These are phyloP conservation scores for Suzukiozyma palmioleophila DNA, from an alignment of 1,139 yeast genomes.

Conservation along the genomic window DNA sequence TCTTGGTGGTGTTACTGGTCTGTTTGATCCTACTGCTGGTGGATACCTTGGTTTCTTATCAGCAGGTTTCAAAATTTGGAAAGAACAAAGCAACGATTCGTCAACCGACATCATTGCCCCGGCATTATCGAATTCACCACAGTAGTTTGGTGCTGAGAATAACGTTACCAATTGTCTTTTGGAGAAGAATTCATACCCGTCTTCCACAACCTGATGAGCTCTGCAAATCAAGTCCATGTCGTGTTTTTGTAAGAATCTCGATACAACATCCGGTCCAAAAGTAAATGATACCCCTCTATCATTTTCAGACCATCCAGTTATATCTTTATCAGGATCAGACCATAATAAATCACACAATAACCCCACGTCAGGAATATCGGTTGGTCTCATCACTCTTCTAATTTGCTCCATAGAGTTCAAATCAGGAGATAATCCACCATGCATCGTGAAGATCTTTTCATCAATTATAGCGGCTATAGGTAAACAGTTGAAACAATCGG, in stretches of 20 bases:
- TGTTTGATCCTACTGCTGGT: constrained; percentile 50
- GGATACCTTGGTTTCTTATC: constrained; percentile 74
- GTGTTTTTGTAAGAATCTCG: constrained; percentile 89
- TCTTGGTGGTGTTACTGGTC: constrained; percentile 66
- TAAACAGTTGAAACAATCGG: constrained; percentile 95
- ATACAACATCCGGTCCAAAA: constrained; percentile 95
- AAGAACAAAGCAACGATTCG: constrained; percentile 90
- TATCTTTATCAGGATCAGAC: constrained; percentile 98
- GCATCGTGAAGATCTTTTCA: constrained; percentile 97
- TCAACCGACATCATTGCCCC: constrained; percentile 99
- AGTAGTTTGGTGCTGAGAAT: constrained; percentile 94
- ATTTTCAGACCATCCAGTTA: constrained; percentile 97
- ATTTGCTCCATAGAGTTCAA: constrained; percentile 97
- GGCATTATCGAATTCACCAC: constrained; percentile 98
- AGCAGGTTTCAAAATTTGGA: constrained; percentile 97
- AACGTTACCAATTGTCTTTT: constrained; percentile 93
- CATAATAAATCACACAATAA: constrained; percentile 91
- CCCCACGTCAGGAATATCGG: constrained; percentile 97
- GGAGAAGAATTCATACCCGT: constrained; percentile 95
- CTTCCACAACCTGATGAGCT: constrained; percentile 98
- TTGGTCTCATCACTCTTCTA: constrained; percentile 97
- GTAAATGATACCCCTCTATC: constrained; percentile 98
- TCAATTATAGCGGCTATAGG: constrained; percentile 98
- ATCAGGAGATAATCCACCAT: constrained; percentile 97
- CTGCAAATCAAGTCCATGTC: constrained; percentile 97